Conservation (phyloP, 495 filamentous ascomycete species). For the Astrocystis sublimbata region DNA sequence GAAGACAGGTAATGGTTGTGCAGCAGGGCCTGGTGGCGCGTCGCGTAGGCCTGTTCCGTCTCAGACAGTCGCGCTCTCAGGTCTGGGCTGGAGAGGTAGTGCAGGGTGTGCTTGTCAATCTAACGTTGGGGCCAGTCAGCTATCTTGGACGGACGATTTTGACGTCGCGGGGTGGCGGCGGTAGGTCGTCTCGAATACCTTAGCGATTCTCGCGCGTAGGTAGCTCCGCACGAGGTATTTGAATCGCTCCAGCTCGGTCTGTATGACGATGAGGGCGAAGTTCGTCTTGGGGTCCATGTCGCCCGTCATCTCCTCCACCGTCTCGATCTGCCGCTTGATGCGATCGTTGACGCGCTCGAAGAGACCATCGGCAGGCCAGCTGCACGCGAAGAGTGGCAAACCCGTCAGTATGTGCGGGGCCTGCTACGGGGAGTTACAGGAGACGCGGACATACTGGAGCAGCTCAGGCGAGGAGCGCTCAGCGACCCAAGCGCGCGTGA, state of each 20-base stretch:
- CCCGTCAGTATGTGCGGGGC: neutral
- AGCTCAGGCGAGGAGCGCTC: slow-evolving; percentile 89
- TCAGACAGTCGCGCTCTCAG: slow-evolving; percentile 61
- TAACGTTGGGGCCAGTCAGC: slow-evolving; percentile 31
- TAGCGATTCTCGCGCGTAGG: slow-evolving; percentile 80
- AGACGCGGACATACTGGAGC: slow-evolving; percentile 41
- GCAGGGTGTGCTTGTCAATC: slow-evolving; percentile 69
- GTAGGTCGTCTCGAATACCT: slow-evolving; percentile 46
- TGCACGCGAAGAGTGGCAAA: slow-evolving; percentile 20
- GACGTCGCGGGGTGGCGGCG: neutral
- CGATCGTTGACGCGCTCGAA: slow-evolving; percentile 75
- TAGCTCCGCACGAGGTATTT: slow-evolving; percentile 88
- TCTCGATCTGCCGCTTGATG: slow-evolving; percentile 68
- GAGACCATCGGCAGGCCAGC: slow-evolving; percentile 52
- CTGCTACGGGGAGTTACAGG: neutral
- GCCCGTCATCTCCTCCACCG: slow-evolving; percentile 73
- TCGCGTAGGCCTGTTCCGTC: slow-evolving; percentile 74
- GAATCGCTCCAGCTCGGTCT: slow-evolving; percentile 92
- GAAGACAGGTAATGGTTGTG: slow-evolving; percentile 77
- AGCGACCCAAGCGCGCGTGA: slow-evolving; percentile 90
- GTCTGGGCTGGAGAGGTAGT: slow-evolving; percentile 55
- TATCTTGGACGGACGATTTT: too few species aligned
- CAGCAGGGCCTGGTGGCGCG: slow-evolving; percentile 76
- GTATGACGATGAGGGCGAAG: slow-evolving; percentile 89
- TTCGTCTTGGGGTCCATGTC: slow-evolving; percentile 84